These are phyloP conservation scores for Tulasnella sp. DNA, from an alignment of 768 basidiomycete species.

Conservation along the genomic window DNA sequence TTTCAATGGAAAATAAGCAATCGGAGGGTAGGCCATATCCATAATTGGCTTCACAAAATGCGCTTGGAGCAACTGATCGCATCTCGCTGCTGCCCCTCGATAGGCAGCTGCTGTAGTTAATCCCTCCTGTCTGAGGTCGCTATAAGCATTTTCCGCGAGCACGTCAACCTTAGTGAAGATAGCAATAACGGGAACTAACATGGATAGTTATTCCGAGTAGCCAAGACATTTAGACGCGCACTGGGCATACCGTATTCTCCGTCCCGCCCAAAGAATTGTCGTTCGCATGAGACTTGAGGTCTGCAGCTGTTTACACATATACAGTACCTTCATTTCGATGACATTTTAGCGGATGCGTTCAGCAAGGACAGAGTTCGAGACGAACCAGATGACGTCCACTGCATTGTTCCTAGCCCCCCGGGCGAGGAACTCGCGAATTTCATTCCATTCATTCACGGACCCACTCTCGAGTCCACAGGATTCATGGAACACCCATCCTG, in stretches of 20 bases:
- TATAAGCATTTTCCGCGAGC: neutral
- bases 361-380: no score
- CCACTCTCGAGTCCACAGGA: constrained; percentile 35
- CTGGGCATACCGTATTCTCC: neutral
- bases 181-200: neutral
- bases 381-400: neutral
- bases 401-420: neutral
- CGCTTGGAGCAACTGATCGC: neutral
- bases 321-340: neutral
- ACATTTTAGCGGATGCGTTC: neutral
- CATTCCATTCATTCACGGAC: constrained; percentile 24
- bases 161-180: neutral
- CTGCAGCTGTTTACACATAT: neutral
- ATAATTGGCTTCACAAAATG: neutral
- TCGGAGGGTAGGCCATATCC: neutral
- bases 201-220: no score
- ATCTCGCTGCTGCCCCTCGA: neutral
- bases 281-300: neutral
- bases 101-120: neutral
- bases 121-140: neutral
- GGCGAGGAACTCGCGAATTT: constrained; percentile 28
- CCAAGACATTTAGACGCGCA: no score
- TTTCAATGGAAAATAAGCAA: neutral
- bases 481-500: constrained; percentile 34
- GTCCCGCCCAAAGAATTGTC: neutral